Evolutionary conservation across 2,329 filamentous ascomycete species (phyloP).

Genomic region (Cladophialophora exuberans): DNA sequence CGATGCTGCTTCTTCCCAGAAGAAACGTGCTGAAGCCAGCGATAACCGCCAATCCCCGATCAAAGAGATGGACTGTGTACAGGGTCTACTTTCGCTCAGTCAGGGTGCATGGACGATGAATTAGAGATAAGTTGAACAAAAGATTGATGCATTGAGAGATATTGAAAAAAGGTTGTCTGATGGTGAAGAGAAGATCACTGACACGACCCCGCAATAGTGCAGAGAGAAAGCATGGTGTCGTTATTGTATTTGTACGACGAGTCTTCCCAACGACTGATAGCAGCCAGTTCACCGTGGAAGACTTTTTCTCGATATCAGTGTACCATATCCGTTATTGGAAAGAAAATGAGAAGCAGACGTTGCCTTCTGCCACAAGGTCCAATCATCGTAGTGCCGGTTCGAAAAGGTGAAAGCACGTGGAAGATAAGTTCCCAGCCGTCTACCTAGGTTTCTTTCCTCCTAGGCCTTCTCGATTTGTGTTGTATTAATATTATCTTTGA

Average conservation of each 20-base stretch:
- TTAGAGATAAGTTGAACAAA: too few relatives aligned
- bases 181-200: too few relatives aligned
- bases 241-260: neutral
- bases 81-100: slow-evolving; percentile 83
- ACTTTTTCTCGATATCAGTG: slow-evolving; percentile 1
- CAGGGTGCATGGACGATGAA: slow-evolving; percentile 81
- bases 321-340: slow-evolving; percentile 9
- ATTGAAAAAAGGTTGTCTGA: neutral
- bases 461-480: too few relatives aligned
- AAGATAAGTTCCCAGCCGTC: too few relatives aligned
- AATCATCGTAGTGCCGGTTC: neutral
- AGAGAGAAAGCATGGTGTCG: neutral
- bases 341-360: neutral
- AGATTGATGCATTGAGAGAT: neutral
- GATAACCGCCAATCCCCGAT: slow-evolving; percentile 13
- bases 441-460: too few relatives aligned
- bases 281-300: slow-evolving; percentile 3
- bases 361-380: neutral
- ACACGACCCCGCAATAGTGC: too few relatives aligned
- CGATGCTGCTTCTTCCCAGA: slow-evolving; percentile 15
- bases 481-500: too few relatives aligned
- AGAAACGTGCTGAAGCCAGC: neutral
- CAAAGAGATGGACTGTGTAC: slow-evolving; percentile 82
- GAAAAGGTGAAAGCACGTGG: neutral
- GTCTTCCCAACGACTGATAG: slow-evolving; percentile 9